These are phyloP conservation scores for Phialocephala subalpina DNA, from an alignment of 2,329 filamentous ascomycete species.

Conservation along the genomic window DNA sequence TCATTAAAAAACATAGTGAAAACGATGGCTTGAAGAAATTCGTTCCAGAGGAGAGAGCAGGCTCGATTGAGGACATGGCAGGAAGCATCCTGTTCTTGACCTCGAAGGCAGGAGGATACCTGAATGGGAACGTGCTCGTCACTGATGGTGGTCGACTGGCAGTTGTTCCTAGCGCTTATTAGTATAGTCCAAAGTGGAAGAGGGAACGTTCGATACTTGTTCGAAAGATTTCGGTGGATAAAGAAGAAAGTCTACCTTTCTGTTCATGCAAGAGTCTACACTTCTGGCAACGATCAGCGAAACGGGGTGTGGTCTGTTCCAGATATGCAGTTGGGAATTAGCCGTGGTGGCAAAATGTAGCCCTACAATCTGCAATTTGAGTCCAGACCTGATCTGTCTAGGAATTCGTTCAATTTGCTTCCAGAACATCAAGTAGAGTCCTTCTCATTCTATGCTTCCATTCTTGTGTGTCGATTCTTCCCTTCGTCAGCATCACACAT, in stretches of 20 bases:
- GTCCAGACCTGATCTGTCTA: background rate
- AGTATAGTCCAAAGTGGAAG: background rate
- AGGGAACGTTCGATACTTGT: background rate
- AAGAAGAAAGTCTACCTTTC: background rate
- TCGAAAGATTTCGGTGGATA: background rate
- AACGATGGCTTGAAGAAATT: background rate
- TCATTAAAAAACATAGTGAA: background rate
- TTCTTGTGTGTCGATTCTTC: background rate
- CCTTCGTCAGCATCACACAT: background rate
- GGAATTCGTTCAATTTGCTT: background rate
- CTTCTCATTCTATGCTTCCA: background rate
- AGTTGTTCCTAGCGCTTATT: conserved; percentile 22
- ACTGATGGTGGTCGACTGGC: conserved; percentile 37
- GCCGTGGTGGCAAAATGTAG: conserved; percentile 2
- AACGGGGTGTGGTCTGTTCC: background rate
- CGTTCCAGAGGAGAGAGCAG: conserved; percentile 45
- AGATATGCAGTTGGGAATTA: background rate
- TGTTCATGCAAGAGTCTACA: background rate
- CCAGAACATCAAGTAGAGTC: background rate
- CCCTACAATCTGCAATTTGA: background rate
- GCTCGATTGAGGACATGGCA: conserved; percentile 68
- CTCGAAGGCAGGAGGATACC: conserved; percentile 30
- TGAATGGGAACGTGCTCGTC: conserved; percentile 27
- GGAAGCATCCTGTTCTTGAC: conserved; percentile 56
- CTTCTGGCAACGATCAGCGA: conserved; percentile 4